Evolutionary conservation across 1,284 basidiomycete genomes (phyloP).

Genomic region (Ustilago cynodontis): DNA sequence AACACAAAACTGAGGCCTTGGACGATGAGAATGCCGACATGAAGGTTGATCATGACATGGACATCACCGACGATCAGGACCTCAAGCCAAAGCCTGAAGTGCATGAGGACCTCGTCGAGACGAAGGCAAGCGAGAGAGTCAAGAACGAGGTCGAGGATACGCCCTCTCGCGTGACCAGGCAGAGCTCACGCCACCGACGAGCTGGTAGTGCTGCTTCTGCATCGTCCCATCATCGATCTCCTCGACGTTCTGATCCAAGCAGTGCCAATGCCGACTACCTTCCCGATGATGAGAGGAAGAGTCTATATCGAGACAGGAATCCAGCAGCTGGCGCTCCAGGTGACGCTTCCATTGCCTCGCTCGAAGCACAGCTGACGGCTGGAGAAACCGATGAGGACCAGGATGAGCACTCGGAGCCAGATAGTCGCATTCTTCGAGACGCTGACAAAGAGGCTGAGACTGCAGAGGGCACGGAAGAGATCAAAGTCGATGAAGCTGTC

Average conservation of each 20-base stretch:
- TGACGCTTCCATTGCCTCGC: constrained; percentile 36
- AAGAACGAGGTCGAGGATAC: constrained; percentile 7
- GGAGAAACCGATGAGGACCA: constrained; percentile 4
- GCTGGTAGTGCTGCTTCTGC: constrained; percentile 27
- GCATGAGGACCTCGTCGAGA: background rate
- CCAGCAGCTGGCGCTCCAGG: constrained; percentile 10
- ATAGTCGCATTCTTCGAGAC: background rate
- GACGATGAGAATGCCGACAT: background rate
- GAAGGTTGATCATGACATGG: background rate
- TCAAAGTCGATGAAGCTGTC: background rate
- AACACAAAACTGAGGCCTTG: background rate
- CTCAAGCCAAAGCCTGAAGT: constrained; percentile 1
- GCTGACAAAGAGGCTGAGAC: background rate
- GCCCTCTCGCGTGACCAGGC: constrained; percentile 19
- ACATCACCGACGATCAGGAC: background rate
- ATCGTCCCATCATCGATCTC: constrained; percentile 38
- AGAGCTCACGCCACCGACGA: constrained; percentile 18
- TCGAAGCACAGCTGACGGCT: constrained; percentile 23
- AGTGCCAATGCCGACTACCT: constrained; percentile 46
- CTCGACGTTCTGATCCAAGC: constrained; percentile 29
- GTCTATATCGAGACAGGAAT: constrained; percentile 26
- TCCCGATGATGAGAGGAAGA: constrained; percentile 40
- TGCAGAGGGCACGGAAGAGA: background rate
- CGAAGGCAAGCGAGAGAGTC: background rate
- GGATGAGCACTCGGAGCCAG: background rate